These are phyloP conservation scores for Cairneyella variabilis DNA, from an alignment of 495 filamentous ascomycete genomes.

Conservation along the genomic window DNA sequence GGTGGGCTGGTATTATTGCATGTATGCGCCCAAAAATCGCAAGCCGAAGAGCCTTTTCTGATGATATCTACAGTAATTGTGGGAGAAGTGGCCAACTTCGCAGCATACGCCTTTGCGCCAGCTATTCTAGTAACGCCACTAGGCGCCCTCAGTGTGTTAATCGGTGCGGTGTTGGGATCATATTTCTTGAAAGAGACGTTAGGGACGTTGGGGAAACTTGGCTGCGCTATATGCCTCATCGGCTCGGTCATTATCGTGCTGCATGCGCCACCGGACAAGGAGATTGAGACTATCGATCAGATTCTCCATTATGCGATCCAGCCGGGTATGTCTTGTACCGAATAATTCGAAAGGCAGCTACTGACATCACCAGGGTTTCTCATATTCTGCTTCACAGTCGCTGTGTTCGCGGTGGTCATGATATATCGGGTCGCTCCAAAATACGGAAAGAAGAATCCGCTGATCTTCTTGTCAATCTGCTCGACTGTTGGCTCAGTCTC, in stretches of 20 bases:
- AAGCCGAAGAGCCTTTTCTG: conserved; percentile 11
- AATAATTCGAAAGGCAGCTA: neutral
- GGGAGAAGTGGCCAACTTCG: conserved; percentile 94
- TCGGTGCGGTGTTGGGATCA: conserved; percentile 89
- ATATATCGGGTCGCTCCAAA: conserved; percentile 88
- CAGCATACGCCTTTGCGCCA: conserved; percentile 95
- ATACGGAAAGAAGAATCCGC: conserved; percentile 89
- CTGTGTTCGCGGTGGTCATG: conserved; percentile 83
- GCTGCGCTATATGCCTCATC: conserved; percentile 93
- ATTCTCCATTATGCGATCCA: conserved; percentile 85
- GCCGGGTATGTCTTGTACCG: conserved; percentile 58
- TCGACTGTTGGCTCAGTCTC: conserved; percentile 94
- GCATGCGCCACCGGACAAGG: conserved; percentile 91
- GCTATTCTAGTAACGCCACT: conserved; percentile 95
- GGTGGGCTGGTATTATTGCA: conserved; percentile 91
- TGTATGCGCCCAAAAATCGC: conserved; percentile 47
- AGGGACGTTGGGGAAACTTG: conserved; percentile 84
- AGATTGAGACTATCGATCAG: conserved; percentile 81
- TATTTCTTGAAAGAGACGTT: conserved; percentile 90
- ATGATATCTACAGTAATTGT: conserved; percentile 55
- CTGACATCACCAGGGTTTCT: conserved; percentile 66
- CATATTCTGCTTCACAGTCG: conserved; percentile 71
- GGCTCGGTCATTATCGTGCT: conserved; percentile 96
- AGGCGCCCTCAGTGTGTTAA: conserved; percentile 88
- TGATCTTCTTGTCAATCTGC: conserved; percentile 96